phyloP scores from a whole-genome alignment of 495 filamentous ascomycete species.

The Neurospora tetrasperma region DNA sequence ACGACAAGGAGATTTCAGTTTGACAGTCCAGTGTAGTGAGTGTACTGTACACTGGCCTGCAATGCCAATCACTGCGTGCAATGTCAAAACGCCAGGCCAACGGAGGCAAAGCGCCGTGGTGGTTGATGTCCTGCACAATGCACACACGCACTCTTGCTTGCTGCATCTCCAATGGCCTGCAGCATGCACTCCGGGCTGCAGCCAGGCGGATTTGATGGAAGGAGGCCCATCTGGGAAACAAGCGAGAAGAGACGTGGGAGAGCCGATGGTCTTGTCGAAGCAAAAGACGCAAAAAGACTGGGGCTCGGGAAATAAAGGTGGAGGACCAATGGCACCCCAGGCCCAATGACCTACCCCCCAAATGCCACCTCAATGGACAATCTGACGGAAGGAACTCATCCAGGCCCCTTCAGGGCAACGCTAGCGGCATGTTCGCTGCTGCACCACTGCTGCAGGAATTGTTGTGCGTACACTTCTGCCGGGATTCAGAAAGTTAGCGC shows the following conservation, averaged over 20 bases:
- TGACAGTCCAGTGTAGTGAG: neutral
- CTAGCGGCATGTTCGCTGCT: neutral
- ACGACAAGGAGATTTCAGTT: neutral
- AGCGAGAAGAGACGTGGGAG: neutral
- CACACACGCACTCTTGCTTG: neutral
- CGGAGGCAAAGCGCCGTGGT: neutral
- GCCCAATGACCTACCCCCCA: neutral
- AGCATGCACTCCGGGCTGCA: neutral
- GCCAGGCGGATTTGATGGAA: neutral
- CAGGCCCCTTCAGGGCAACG: neutral
- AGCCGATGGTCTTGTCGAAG: neutral
- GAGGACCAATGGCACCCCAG: neutral
- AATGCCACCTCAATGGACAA: neutral
- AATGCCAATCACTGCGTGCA: neutral
- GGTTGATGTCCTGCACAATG: neutral
- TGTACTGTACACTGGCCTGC: neutral
- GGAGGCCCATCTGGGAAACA: neutral
- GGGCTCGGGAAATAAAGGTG: neutral
- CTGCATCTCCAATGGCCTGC: neutral
- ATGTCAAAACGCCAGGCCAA: conserved; percentile 12
- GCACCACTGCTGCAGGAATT: neutral
- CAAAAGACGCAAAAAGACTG: neutral
- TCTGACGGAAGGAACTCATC: neutral
- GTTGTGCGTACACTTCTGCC: neutral
- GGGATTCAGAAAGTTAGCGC: no score